Evolutionary conservation across 257 asterid genomes (phyloP), one percentile per base, ranked within the genome.

Genomic region (Verbascum thapsus): DNA sequence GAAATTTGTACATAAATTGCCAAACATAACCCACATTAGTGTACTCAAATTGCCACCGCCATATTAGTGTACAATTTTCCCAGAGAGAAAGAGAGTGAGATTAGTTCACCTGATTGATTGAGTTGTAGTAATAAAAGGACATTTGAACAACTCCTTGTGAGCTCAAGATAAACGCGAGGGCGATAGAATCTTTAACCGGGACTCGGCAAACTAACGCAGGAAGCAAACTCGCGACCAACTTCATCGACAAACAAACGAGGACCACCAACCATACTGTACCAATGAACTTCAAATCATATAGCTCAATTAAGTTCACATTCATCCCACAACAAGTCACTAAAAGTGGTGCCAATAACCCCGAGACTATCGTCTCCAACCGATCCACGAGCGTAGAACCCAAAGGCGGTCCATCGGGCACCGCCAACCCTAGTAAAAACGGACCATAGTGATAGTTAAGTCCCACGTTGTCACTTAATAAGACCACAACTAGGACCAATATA

Each of bases 361-460:
- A 79, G 3, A 81, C 63, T 4, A 85, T 1, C 7, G 95, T 84
- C 58, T 91, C 96, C 70, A 91, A 55, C 71, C 80, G 77, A 17
- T 91, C 88, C 51, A 80, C 95, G 47, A 91, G 61, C 6, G 96
- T 84, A 5, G 98, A 75, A 20, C 98, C 98, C 20, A 91, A 49
- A 26, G 98, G 98, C 0, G 98, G 98, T n/a, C 98, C 98, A 10
- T 84, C 94, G 0, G 98, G 98, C 53, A 88, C 83, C 0, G 74
- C 82, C 56, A 91, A 68, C 3, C 98, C 98, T 2, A 91, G 78
- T 39, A 91, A 13, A 58, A 91, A 91, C 0, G 98, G 95, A 8
- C 98, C 98, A 11, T 84, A 83, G 74, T 80, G 85, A 63, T 78
- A 86, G 63, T 76, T 67, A 26, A 88, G 70, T 5, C 96, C 98